phyloP scores from a whole-genome alignment of 495 filamentous ascomycete species.

The Penicillium cataractarum region DNA sequence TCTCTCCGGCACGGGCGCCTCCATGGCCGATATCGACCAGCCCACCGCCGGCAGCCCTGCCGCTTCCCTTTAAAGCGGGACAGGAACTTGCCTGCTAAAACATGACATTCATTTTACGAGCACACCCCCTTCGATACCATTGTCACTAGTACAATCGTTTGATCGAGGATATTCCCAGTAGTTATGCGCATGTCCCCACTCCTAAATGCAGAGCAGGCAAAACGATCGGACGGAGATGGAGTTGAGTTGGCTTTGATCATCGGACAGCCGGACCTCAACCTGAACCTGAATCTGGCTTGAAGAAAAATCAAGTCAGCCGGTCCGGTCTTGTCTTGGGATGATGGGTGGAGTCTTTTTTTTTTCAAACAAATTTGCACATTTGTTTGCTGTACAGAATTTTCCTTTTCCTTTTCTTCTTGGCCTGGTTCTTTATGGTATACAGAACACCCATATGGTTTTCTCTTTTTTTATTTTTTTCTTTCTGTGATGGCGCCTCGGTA shows the following conservation, averaged over 20 bases:
- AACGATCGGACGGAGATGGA: neutral
- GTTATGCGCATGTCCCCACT: neutral
- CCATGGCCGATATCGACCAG: constrained; percentile 52
- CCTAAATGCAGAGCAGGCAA: constrained; percentile 10
- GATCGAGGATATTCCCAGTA: constrained; percentile 21
- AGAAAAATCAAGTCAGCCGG: too few relatives aligned
- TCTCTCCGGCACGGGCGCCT: constrained; percentile 69
- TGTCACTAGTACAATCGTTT: constrained; percentile 25
- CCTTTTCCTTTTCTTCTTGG: constrained; percentile 19
- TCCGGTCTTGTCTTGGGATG: constrained; percentile 10
- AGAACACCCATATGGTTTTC: too few relatives aligned
- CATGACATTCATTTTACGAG: constrained; percentile 11
- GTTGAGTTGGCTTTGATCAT: constrained; percentile 4
- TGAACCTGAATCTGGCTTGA: too few relatives aligned
- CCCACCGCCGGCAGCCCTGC: constrained; percentile 31
- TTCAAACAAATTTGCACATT: constrained; percentile 34
- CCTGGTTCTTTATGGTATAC: constrained; percentile 24
- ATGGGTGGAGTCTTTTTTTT: neutral
- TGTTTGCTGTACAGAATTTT: constrained; percentile 39
- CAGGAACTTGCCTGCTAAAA: neutral
- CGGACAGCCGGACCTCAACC: constrained; percentile 2
- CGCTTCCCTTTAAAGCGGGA: constrained; percentile 31
- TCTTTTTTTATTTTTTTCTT: constrained; percentile 29
- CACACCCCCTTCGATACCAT: neutral
- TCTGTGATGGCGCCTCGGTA: constrained; percentile 36